A percentile compares a stretch with the other conserved stretches of the same genome.
These are phyloP conservation scores for Penicillium robsamsonii DNA, from an alignment of 495 filamentous ascomycete species.

Conservation along the genomic window DNA sequence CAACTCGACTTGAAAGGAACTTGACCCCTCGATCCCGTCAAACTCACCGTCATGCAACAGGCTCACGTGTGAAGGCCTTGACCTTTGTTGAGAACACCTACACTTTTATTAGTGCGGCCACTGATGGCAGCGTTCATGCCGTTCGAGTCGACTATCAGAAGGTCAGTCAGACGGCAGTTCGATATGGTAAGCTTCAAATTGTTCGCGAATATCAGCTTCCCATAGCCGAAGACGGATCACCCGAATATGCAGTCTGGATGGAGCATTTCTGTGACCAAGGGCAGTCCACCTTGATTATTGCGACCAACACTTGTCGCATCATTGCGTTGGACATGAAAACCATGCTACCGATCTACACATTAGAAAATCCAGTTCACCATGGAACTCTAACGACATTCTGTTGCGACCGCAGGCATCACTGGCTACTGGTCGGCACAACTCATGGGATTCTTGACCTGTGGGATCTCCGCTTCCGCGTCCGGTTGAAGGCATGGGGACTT, in stretches of 20 bases:
- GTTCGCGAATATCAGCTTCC: constrained; percentile 81
- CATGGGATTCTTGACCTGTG: constrained; percentile 92
- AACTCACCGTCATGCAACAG: constrained; percentile 70
- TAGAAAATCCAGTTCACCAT: constrained; percentile 91
- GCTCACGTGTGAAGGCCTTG: constrained; percentile 71
- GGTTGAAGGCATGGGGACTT: constrained; percentile 85
- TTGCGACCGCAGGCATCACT: constrained; percentile 76
- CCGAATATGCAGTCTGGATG: constrained; percentile 82
- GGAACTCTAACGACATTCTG: constrained; percentile 93
- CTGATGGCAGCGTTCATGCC: constrained; percentile 86
- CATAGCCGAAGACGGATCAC: constrained; percentile 30
- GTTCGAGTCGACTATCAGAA: constrained; percentile 78
- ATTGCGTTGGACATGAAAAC: constrained; percentile 83
- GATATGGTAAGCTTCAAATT: constrained; percentile 74
- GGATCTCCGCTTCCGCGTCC: constrained; percentile 90
- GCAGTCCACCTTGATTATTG: constrained; percentile 76
- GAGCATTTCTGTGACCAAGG: constrained; percentile 86
- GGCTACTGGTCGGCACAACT: constrained; percentile 87
- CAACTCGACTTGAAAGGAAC: constrained; percentile 82
- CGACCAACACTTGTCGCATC: constrained; percentile 80
- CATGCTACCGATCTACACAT: constrained; percentile 75
- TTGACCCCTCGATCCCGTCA: constrained; percentile 83
- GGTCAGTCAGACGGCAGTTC: constrained; percentile 50
- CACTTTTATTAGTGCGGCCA: constrained; percentile 84
- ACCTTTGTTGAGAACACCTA: constrained; percentile 94